These are phyloP conservation scores for Alternaria infectoria DNA, from an alignment of 2,329 filamentous ascomycete genomes.

Conservation along the genomic window DNA sequence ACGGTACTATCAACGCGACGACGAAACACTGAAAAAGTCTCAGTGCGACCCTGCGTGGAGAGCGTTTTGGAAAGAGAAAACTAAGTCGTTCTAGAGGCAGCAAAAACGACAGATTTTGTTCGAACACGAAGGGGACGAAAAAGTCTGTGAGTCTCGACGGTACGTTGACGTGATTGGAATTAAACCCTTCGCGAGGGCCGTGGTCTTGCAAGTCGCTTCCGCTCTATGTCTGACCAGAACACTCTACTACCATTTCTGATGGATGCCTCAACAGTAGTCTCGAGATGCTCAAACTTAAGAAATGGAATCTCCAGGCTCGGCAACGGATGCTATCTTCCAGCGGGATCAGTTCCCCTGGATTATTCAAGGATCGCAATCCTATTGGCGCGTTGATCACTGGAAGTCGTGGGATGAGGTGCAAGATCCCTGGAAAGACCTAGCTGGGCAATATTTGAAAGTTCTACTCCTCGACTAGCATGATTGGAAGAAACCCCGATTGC, in stretches of 20 bases:
- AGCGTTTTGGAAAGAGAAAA: neutral
- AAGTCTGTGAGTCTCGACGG: neutral
- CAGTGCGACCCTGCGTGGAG: neutral
- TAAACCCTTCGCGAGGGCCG: neutral
- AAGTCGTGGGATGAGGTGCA: conserved; percentile 7
- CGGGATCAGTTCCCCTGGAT: neutral
- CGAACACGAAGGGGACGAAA: neutral
- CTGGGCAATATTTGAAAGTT: conserved; percentile 5
- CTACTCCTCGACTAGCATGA: conserved; percentile 4
- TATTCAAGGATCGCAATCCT: neutral
- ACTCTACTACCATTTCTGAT: neutral
- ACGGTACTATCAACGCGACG: neutral
- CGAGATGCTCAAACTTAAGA: neutral
- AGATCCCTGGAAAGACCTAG: conserved; percentile 2
- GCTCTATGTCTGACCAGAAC: neutral
- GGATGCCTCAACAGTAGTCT: neutral
- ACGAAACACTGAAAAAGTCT: neutral
- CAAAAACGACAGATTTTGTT: neutral
- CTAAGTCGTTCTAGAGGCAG: neutral
- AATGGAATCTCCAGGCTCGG: neutral
- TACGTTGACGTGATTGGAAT: neutral
- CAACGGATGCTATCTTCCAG: neutral
- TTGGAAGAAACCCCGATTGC: neutral
- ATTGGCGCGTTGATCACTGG: conserved; percentile 2
- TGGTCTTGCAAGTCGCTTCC: neutral